phyloP scores from a whole-genome alignment of 2,329 filamentous ascomycete species.

The Malbranchea zuffiana region DNA sequence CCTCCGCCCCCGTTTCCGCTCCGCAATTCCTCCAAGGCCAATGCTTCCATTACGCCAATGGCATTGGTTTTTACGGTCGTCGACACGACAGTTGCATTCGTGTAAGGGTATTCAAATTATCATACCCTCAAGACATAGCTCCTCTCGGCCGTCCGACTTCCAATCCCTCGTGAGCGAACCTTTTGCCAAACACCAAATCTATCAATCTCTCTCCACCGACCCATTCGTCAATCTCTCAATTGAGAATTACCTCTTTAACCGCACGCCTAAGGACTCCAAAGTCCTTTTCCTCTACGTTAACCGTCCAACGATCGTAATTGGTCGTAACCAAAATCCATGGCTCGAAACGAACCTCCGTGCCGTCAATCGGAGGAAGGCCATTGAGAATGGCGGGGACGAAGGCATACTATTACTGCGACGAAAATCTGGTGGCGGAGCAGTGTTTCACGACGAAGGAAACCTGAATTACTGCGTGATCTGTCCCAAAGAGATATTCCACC shows the following conservation, averaged over 20 bases:
- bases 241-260: constrained; percentile 78
- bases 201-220: constrained; percentile 57
- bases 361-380: constrained; percentile 33
- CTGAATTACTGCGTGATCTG: constrained; percentile 91
- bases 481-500: constrained; percentile 63
- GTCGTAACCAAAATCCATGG: constrained; percentile 97
- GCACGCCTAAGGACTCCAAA: constrained; percentile 58
- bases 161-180: constrained; percentile 20
- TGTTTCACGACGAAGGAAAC: constrained; percentile 89
- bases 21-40: constrained; percentile 3
- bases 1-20: constrained; percentile 5
- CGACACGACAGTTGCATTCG: background rate
- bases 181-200: constrained; percentile 49
- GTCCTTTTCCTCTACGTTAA: constrained; percentile 85
- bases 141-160: constrained; percentile 24
- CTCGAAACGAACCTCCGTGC: constrained; percentile 66
- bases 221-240: constrained; percentile 88
- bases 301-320: constrained; percentile 75
- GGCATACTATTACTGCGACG: constrained; percentile 59
- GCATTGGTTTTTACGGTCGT: constrained; percentile 8
- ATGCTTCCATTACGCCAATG: constrained; percentile 13
- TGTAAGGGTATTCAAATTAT: background rate
- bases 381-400: constrained; percentile 13
- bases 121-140: constrained; percentile 21
- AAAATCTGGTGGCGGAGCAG: constrained; percentile 78